These are phyloP conservation scores for Ogataea salicorniae DNA, from an alignment of 805 yeast genomes.

Conservation along the genomic window DNA sequence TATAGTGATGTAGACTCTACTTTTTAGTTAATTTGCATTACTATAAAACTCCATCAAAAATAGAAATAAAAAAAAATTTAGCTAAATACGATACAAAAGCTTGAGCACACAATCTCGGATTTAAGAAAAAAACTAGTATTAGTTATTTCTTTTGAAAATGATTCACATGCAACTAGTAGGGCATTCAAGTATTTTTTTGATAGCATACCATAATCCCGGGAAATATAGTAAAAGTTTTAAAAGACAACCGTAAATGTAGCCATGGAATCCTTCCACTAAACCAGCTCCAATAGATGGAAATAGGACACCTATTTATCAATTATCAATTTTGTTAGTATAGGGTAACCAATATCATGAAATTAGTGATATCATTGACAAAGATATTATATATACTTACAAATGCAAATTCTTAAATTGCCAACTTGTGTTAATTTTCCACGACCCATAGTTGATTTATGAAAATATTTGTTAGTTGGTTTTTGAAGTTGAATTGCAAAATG, in stretches of 20 bases:
- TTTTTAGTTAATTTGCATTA: too few species aligned
- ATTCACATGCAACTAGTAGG: neutral
- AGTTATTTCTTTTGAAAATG: too few species aligned
- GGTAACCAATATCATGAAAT: too few species aligned
- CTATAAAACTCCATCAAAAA: too few species aligned
- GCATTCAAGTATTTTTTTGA: neutral
- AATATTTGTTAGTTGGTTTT: neutral
- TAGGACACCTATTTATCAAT: neutral
- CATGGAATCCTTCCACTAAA: neutral
- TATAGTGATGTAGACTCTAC: too few species aligned
- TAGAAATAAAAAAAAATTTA: too few species aligned
- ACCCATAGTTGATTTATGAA: conserved; percentile 3
- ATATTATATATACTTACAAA: neutral
- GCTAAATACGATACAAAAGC: too few species aligned
- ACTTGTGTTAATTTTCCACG: conserved; percentile 1
- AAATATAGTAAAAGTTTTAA: conserved; percentile 1
- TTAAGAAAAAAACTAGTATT: too few species aligned
- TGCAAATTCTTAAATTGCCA: conserved; percentile 1
- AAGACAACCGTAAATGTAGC: neutral
- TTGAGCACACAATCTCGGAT: too few species aligned
- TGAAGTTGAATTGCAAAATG: too few species aligned
- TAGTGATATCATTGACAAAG: neutral
- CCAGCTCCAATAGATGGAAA: conserved; percentile 3
- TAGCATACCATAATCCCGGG: conserved; percentile 4
- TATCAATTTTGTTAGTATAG: neutral